Evolutionary conservation across 805 yeast species (phyloP).

Genomic region (Lachancea waltii): DNA sequence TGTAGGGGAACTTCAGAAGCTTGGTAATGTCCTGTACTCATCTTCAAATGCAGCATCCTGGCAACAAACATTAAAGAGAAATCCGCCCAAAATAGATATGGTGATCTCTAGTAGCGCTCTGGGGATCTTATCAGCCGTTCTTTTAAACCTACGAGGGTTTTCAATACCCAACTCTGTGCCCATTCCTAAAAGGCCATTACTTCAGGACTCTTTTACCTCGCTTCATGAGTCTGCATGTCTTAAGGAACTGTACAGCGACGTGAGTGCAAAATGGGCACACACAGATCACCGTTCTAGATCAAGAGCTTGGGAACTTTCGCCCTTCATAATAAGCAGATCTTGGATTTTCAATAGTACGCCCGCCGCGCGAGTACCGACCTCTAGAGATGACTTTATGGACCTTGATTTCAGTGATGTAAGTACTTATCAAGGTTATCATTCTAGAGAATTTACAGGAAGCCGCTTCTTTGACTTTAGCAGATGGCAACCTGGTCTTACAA

Average conservation of each 20-base stretch:
- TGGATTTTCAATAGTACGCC: conserved; percentile 7
- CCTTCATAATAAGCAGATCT: conserved; percentile 2
- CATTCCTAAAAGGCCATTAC: background rate
- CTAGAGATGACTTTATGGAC: background rate
- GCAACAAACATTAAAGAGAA: conserved; percentile 8
- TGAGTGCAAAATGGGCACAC: conserved; percentile 9
- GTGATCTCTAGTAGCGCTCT: conserved; percentile 12
- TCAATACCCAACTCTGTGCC: background rate
- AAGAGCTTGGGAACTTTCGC: conserved; percentile 2
- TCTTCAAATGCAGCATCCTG: conserved; percentile 12
- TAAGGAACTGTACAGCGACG: conserved; percentile 5
- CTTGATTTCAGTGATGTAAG: conserved; percentile 9
- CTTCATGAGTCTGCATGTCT: conserved; percentile 5
- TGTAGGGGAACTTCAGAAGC: conserved; percentile 10
- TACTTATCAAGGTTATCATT: no score
- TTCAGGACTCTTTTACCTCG: conserved; percentile 1
- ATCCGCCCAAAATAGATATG: conserved; percentile 14
- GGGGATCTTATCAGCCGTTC: conserved; percentile 9
- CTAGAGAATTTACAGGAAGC: no score
- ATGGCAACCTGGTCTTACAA: conserved; percentile 4
- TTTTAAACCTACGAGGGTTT: conserved; percentile 17
- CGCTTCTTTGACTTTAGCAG: conserved; percentile 13
- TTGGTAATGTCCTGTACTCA: conserved; percentile 18
- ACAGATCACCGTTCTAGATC: conserved; percentile 5
- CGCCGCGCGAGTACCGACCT: background rate